phyloP scores from a whole-genome alignment of 176 grass and related monocot genomes.

The Cenchrus purpureus region DNA sequence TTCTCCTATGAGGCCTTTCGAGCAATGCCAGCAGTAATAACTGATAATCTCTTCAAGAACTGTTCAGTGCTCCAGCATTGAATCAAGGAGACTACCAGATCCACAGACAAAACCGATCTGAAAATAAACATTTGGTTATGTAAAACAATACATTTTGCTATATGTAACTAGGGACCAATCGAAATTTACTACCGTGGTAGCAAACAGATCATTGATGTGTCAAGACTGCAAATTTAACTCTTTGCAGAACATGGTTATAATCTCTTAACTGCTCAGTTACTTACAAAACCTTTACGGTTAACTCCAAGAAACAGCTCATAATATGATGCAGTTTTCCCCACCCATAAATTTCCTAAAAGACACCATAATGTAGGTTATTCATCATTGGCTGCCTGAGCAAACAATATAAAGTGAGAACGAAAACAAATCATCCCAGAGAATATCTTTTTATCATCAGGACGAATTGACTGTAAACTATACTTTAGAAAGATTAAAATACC shows the following conservation, averaged over 20 bases:
- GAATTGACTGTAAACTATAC: no score
- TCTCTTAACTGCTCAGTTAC: slow-evolving; percentile 47
- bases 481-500: no score
- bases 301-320: no score
- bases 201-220: slow-evolving; percentile 79
- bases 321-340: no score
- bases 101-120: slow-evolving; percentile 84
- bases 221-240: slow-evolving; percentile 72
- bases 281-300: slow-evolving; percentile 38
- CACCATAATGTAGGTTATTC: no score
- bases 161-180: background rate
- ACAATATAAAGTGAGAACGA: no score
- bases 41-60: slow-evolving; percentile 58
- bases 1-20: slow-evolving; percentile 58
- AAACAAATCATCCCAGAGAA: background rate
- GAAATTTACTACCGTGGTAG: slow-evolving; percentile 63
- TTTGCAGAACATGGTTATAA: slow-evolving; percentile 51
- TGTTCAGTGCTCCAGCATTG: slow-evolving; percentile 71
- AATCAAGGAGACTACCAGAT: slow-evolving; percentile 79
- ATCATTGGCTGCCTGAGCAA: no score
- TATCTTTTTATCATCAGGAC: no score
- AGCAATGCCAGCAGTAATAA: slow-evolving; percentile 57
- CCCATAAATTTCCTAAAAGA: no score
- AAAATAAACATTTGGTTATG: slow-evolving; percentile 19
- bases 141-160: slow-evolving; percentile 7